Evolutionary conservation across 2,329 filamentous ascomycete genomes (phyloP).

Genomic region (Mycosphaerelloides madeirae): DNA sequence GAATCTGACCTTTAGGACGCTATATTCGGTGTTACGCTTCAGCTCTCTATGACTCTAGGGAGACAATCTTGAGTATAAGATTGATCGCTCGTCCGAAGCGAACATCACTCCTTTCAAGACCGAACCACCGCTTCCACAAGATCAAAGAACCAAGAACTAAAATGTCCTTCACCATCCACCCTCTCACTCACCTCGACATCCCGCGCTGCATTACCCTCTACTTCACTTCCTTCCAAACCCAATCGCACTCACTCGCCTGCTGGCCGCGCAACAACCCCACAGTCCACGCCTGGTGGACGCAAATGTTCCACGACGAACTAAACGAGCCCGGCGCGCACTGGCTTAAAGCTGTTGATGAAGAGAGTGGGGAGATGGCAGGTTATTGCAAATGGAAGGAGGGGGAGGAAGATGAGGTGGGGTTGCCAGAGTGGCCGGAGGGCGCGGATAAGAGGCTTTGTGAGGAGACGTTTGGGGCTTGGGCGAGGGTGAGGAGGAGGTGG

Average conservation of each 20-base stretch:
- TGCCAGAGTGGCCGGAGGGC: slow-evolving; percentile 26
- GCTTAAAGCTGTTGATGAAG: slow-evolving; percentile 21
- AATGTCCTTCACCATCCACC: neutral
- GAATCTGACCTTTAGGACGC: no score
- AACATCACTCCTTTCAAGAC: no score
- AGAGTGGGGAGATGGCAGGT: slow-evolving; percentile 17
- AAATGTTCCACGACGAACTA: slow-evolving; percentile 22
- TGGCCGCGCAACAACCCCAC: slow-evolving; percentile 23
- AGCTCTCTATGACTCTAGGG: no score
- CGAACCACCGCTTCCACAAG: no score
- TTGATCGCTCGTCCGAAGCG: no score
- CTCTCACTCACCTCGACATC: slow-evolving; percentile 11
- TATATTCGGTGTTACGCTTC: no score
- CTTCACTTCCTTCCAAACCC: slow-evolving; percentile 27
- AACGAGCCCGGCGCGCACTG: slow-evolving; percentile 21
- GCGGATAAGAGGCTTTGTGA: slow-evolving; percentile 21
- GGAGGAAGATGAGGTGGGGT: slow-evolving; percentile 10
- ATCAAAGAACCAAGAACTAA: no score
- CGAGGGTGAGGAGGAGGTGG: slow-evolving; percentile 17
- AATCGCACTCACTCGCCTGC: slow-evolving; percentile 23
- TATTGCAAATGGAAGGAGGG: slow-evolving; percentile 25
- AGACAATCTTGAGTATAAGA: no score
- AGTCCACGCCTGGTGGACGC: slow-evolving; percentile 23
- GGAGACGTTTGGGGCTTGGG: slow-evolving; percentile 28
- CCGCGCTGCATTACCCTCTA: slow-evolving; percentile 22